Conservation (phyloP, 441 rosid species). For the Geranium incanum region DNA sequence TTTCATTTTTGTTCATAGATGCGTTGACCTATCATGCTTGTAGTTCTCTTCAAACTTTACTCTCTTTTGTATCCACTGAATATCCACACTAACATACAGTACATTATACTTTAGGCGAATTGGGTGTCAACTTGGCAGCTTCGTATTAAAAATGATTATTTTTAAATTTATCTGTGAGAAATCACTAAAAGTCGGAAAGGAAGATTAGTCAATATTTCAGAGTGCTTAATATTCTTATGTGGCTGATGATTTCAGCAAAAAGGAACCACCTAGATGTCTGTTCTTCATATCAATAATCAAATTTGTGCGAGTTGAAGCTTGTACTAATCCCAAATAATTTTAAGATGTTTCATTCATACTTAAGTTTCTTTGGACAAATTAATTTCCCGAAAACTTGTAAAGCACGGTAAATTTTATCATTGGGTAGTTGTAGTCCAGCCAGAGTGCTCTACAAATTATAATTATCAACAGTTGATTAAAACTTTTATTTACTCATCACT, state of each 20-base stretch:
- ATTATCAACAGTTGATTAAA: background rate
- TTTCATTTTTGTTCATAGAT: too few relatives aligned
- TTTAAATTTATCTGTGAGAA: background rate
- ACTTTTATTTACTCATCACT: background rate
- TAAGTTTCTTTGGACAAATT: background rate
- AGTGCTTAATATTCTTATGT: background rate
- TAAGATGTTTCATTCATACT: background rate
- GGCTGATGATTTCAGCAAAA: background rate
- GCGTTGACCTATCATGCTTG: too few relatives aligned
- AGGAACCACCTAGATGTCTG: background rate
- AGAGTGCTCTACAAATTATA: background rate
- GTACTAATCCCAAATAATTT: background rate
- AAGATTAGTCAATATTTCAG: background rate
- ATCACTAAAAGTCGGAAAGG: background rate
- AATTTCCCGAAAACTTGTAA: background rate
- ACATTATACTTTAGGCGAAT: background rate
- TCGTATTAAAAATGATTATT: background rate
- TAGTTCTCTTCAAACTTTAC: background rate
- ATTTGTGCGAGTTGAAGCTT: background rate
- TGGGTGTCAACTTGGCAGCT: background rate
- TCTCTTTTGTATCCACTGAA: background rate
- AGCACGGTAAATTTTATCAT: background rate
- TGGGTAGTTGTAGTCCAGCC: background rate
- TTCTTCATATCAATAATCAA: background rate
- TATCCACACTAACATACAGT: background rate